These are phyloP conservation scores for Nigrospora osmanthi DNA, from an alignment of 2,329 filamentous ascomycete genomes.

Conservation along the genomic window DNA sequence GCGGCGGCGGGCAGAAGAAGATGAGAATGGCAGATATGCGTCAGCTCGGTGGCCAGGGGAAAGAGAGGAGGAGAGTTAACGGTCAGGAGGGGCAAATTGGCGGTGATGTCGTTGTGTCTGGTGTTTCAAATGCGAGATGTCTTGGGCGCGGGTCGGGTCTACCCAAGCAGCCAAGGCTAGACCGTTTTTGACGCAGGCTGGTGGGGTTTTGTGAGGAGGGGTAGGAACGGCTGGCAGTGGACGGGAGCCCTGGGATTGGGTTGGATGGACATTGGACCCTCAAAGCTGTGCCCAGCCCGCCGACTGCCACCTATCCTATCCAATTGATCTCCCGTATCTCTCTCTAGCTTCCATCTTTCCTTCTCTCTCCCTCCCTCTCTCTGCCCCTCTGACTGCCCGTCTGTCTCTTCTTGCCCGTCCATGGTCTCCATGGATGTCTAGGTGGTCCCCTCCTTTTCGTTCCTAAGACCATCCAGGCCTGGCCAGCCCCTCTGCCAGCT, in stretches of 20 bases:
- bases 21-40: neutral
- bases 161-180: neutral
- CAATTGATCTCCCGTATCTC: too few relatives aligned
- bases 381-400: too few relatives aligned
- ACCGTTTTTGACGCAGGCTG: slow-evolving; percentile 1
- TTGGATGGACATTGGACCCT: too few relatives aligned
- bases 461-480: too few relatives aligned
- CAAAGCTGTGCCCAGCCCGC: too few relatives aligned
- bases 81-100: slow-evolving; percentile 12
- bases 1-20: neutral
- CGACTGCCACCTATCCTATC: too few relatives aligned
- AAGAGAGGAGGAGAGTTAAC: slow-evolving; percentile 5
- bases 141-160: neutral
- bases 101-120: slow-evolving; percentile 16
- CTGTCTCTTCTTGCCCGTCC: too few relatives aligned
- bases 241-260: neutral
- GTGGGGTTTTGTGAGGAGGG: neutral
- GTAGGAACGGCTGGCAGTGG: neutral
- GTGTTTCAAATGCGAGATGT: neutral
- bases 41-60: neutral
- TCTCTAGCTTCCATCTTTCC: too few relatives aligned
- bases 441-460: too few relatives aligned
- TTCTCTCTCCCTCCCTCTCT: too few relatives aligned
- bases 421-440: too few relatives aligned
- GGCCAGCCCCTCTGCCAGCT: too few relatives aligned